Percentiles rank a stretch among this genome's conserved stretches.
Evolutionary conservation across 208 protist genomes (phyloP).

Genomic region (Blechomonas ayalai): DNA sequence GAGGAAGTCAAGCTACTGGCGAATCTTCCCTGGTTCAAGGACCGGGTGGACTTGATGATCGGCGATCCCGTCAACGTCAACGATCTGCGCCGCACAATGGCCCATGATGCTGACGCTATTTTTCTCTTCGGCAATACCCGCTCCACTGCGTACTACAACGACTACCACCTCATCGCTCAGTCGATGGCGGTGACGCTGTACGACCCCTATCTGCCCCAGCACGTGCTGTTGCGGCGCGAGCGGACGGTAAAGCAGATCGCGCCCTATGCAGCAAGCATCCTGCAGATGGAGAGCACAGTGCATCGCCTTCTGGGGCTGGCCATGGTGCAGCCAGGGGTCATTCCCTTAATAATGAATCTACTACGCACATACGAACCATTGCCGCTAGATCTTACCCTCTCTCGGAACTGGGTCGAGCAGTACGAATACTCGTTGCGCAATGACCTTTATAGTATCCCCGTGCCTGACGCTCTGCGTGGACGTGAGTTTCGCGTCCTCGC

Average conservation of each 20-base stretch:
- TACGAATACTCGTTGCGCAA: conserved; percentile 81
- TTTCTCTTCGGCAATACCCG: conserved; percentile 73
- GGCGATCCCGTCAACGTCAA: conserved; percentile 39
- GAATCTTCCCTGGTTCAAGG: conserved; percentile 68
- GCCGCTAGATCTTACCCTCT: conserved; percentile 32
- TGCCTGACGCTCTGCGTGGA: conserved; percentile 48
- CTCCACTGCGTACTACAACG: conserved; percentile 66
- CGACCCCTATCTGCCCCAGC: conserved; percentile 64
- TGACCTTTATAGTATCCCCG: conserved; percentile 55
- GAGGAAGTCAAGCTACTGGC: conserved; percentile 43
- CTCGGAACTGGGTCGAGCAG: conserved; percentile 62
- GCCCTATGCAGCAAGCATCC: conserved; percentile 50
- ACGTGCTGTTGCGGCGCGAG: conserved; percentile 62
- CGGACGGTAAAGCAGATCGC: conserved; percentile 47
- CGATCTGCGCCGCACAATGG: conserved; percentile 55
- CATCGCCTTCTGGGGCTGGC: conserved; percentile 68
- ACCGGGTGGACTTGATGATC: conserved; percentile 61
- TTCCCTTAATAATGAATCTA: conserved; percentile 74
- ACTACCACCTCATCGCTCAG: conserved; percentile 64
- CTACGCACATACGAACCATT: conserved; percentile 73
- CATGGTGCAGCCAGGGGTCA: conserved; percentile 57
- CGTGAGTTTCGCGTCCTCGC: conserved; percentile 47
- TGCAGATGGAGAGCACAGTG: conserved; percentile 63
- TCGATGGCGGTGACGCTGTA: conserved; percentile 53
- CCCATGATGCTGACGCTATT: conserved; percentile 61